Conservation (phyloP, 148 eudicot genomes). For the Gaultheria prostrata region DNA sequence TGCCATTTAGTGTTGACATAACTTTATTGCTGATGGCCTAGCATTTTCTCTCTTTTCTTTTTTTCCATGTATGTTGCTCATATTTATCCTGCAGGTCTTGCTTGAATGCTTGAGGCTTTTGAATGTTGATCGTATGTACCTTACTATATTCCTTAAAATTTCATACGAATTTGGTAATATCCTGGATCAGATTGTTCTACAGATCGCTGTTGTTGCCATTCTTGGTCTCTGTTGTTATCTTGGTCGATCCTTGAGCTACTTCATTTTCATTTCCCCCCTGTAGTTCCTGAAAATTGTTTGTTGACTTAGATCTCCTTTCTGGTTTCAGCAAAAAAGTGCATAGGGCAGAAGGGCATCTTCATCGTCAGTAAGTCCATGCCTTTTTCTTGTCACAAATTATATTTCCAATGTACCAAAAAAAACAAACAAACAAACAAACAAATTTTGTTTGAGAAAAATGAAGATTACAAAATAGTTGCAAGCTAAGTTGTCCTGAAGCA, state of each 20-base stretch:
- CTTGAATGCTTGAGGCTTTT: background rate
- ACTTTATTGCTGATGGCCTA: background rate
- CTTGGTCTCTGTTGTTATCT: background rate
- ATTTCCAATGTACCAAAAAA: too few relatives aligned
- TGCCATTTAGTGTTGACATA: background rate
- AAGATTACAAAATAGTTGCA: background rate
- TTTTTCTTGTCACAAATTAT: constrained; percentile 3
- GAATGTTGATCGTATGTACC: background rate
- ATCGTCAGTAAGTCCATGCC: constrained; percentile 16
- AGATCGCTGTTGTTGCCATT: background rate
- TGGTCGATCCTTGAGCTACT: background rate
- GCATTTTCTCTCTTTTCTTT: background rate
- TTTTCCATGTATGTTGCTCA: background rate
- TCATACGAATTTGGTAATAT: too few relatives aligned
- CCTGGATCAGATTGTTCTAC: background rate
- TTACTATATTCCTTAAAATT: background rate
- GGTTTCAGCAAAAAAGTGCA: background rate
- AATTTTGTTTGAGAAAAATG: background rate
- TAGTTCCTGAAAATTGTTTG: background rate
- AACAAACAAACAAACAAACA: too few relatives aligned
- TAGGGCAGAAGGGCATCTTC: background rate
- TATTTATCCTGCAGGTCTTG: background rate
- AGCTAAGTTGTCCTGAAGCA: background rate
- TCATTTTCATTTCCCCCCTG: background rate
- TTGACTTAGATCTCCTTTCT: background rate